Conservation (phyloP, 768 basidiomycete species). For the Saitozyma podzolica region DNA sequence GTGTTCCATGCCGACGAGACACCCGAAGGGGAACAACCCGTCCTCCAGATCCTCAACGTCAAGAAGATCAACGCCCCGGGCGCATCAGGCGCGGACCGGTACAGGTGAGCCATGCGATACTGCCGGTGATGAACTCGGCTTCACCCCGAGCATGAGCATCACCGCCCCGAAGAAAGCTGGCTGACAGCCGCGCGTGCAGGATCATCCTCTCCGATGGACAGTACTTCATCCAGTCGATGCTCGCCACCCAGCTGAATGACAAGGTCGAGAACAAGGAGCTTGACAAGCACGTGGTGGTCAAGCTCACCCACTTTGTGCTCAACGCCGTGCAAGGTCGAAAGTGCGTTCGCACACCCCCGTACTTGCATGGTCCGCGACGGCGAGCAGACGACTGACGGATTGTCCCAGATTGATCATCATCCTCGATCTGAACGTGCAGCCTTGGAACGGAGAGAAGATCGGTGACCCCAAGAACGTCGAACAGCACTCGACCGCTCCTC, state of each 20-base stretch:
- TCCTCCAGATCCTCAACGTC: constrained; percentile 77
- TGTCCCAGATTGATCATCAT: constrained; percentile 72
- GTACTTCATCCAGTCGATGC: constrained; percentile 87
- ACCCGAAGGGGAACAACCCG: constrained; percentile 52
- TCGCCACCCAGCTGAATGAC: constrained; percentile 83
- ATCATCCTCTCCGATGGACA: constrained; percentile 88
- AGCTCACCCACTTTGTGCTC: constrained; percentile 72
- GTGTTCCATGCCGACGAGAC: constrained; percentile 32
- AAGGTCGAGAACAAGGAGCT: constrained; percentile 68
- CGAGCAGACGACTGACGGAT: constrained; percentile 4
- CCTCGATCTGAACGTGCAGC: constrained; percentile 55
- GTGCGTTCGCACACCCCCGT: constrained; percentile 57
- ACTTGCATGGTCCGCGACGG: background rate
- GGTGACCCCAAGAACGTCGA: constrained; percentile 62
- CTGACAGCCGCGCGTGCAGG: constrained; percentile 52
- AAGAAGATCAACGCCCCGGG: constrained; percentile 65
- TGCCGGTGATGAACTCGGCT: background rate
- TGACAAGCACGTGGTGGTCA: constrained; percentile 66
- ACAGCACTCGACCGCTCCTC: constrained; percentile 45
- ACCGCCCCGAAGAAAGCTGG: constrained; percentile 52
- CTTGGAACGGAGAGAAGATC: constrained; percentile 63
- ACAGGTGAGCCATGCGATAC: constrained; percentile 38
- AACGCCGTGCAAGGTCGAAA: constrained; percentile 81
- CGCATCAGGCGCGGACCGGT: constrained; percentile 51
- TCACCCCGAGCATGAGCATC: background rate